These are phyloP conservation scores for Auricularia sp. DNA, from an alignment of 768 basidiomycete genomes.

Conservation along the genomic window DNA sequence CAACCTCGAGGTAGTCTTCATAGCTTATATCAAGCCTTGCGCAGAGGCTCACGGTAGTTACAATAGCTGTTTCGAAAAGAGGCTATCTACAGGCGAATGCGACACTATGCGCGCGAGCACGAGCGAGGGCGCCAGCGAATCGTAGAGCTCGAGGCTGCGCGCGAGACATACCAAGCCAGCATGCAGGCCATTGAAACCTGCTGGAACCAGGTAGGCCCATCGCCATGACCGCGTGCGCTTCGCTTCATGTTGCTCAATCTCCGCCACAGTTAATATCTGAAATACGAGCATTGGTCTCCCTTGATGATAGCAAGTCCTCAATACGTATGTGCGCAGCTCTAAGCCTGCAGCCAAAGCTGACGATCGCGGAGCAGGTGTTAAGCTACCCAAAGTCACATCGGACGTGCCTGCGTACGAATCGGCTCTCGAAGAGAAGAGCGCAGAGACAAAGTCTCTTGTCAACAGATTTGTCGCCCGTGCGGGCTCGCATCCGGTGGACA, in stretches of 20 bases:
- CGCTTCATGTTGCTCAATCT: slow-evolving; percentile 2
- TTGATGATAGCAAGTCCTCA: slow-evolving; percentile 18
- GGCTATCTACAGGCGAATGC: slow-evolving; percentile 78
- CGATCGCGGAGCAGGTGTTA: neutral
- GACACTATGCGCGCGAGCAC: slow-evolving; percentile 67
- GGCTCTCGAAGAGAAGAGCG: neutral
- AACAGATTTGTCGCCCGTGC: neutral
- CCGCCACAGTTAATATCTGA: slow-evolving; percentile 49
- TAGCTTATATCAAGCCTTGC: no score
- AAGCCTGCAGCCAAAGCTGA: neutral
- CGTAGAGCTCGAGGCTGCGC: slow-evolving; percentile 53
- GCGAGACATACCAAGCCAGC: slow-evolving; percentile 57
- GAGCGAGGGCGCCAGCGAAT: slow-evolving; percentile 53
- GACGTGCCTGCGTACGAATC: neutral
- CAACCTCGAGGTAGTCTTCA: slow-evolving; percentile 50
- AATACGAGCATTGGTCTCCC: slow-evolving; percentile 46
- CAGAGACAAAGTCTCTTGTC: neutral
- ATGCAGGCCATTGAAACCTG: slow-evolving; percentile 66
- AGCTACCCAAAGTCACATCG: neutral
- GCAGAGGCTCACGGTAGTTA: no score
- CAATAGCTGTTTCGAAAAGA: slow-evolving; percentile 74
- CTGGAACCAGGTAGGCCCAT: slow-evolving; percentile 59
- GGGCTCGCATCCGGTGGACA: neutral
- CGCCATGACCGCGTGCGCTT: neutral
- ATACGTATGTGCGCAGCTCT: slow-evolving; percentile 23